Evolutionary conservation across 1,139 yeast species (phyloP).

Genomic region (Geotrichum bryndzae): DNA sequence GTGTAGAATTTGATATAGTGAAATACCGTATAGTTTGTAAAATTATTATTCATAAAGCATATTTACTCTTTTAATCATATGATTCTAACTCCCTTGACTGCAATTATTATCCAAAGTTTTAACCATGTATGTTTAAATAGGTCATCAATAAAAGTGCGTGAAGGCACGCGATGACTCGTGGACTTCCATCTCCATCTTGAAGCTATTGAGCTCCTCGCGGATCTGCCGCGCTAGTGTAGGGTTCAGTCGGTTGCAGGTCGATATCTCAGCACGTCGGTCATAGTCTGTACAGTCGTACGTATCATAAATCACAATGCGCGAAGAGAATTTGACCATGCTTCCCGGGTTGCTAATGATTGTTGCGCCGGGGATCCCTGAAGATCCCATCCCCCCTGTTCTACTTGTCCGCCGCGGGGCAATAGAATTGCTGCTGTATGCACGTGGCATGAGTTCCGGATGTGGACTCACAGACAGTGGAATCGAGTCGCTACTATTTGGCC

Average conservation of each 20-base stretch:
- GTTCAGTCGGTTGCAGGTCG: conserved; percentile 88
- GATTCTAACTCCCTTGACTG: too few relatives aligned
- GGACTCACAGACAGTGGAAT: background rate
- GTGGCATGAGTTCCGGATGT: background rate
- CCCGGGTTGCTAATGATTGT: conserved; percentile 14
- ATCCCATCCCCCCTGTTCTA: background rate
- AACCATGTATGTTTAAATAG: too few relatives aligned
- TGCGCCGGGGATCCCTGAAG: conserved; percentile 17
- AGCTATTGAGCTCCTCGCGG: conserved; percentile 73
- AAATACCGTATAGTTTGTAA: too few relatives aligned
- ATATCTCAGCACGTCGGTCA: conserved; percentile 88
- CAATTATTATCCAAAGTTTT: too few relatives aligned
- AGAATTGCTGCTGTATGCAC: conserved; percentile 6
- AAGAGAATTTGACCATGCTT: conserved; percentile 66
- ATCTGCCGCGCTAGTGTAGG: conserved; percentile 84
- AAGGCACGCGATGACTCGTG: conserved; percentile 72
- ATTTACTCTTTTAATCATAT: too few relatives aligned
- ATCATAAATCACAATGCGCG: conserved; percentile 77
- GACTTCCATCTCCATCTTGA: conserved; percentile 67
- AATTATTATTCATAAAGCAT: too few relatives aligned
- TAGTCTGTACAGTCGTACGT: conserved; percentile 81
- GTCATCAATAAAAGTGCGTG: conserved; percentile 66
- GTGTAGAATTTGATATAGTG: too few relatives aligned
- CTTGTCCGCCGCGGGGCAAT: conserved; percentile 1
- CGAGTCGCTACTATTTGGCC: background rate